Base-by-base conservation (phyloP, 257 asterid genomes). In the Plantago ovata region DNA sequence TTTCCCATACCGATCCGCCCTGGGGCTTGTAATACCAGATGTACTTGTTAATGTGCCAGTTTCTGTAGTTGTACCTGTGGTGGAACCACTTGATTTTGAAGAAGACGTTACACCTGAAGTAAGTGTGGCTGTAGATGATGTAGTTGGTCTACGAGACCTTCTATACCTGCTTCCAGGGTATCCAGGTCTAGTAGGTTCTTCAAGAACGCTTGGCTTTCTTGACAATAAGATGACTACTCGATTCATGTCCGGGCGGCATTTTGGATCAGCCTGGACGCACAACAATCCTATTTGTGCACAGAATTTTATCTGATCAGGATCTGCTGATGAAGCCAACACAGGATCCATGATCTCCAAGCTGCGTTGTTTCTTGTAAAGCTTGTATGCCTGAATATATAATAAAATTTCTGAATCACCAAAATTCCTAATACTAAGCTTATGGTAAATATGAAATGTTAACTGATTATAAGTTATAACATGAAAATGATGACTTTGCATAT, bases 181-280 rank as follows among this genome's bases (percentile, higher is more conserved):
- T 53, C 95, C 97, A 0, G 99, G 99, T 64, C 84, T 58, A 3
- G 70, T 66, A 7, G 99, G 99, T 53, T 82, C 96, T 51, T 84
- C 95, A 9, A 93, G 89, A 63, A 60, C 70, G 56, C 77, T 77
- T 8, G 89, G 89, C 51, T 70, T 86, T 66, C 81, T 84, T 20
- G 94, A 84, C 54, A 93, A 78, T 66, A 83, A 68, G 54, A 75
- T 71, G 52, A 79, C 89, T 14, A 89, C 84, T 7, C 94, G 96
- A 1, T 79, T 81, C 96, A 93, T 86, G 53, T 66, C 77, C 0
- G 99, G 96, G 16, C 99, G 86, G 53, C 71, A 62, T n/a, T 62
- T 65, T 13, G 94, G 90, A 24, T 93, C 96, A 0, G 93, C 67
- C 53, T 93, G 99, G 32, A 77, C 76, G 40, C 99, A 93, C 16